Conservation (phyloP, 2,329 filamentous ascomycete genomes). For the Pseudophaeomoniella oleicola region DNA sequence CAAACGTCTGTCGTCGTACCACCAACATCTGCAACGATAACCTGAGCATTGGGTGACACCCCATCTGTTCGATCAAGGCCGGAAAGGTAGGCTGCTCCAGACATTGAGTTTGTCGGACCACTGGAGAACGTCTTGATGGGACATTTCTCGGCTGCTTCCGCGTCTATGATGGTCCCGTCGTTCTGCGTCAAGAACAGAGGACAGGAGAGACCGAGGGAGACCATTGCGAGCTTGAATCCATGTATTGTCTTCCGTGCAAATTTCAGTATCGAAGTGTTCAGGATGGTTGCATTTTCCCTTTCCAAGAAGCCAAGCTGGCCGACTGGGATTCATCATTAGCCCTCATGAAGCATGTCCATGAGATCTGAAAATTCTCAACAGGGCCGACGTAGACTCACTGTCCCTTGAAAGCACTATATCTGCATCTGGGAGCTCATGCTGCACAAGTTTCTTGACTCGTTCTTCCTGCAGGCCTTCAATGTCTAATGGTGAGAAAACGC, state of each 20-base stretch:
- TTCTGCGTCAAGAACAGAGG: constrained; percentile 50
- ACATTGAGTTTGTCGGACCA: constrained; percentile 50
- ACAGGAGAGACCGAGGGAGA: constrained; percentile 33
- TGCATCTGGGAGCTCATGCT: constrained; percentile 19
- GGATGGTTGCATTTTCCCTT: constrained; percentile 49
- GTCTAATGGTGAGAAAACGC: constrained; percentile 33
- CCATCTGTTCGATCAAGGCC: constrained; percentile 9
- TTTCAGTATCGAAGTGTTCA: constrained; percentile 47
- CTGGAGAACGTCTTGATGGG: constrained; percentile 50
- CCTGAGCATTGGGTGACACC: constrained; percentile 15
- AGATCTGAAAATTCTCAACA: too few species aligned
- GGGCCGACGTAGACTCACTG: constrained; percentile 13
- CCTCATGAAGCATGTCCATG: too few species aligned
- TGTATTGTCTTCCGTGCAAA: constrained; percentile 44
- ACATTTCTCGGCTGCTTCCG: constrained; percentile 36
- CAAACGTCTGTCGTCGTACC: constrained; percentile 49
- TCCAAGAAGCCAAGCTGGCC: constrained; percentile 34
- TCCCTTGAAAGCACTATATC: constrained; percentile 26
- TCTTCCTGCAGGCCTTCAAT: constrained; percentile 26
- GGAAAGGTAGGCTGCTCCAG: constrained; percentile 47
- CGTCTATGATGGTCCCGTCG: constrained; percentile 46
- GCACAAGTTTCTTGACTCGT: constrained; percentile 21
- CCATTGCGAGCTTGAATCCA: constrained; percentile 39
- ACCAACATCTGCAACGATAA: constrained; percentile 40
- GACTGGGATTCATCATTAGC: too few species aligned